Base-by-base conservation (phyloP, 164 flowering plant species). In the Hamamelis virginiana region DNA sequence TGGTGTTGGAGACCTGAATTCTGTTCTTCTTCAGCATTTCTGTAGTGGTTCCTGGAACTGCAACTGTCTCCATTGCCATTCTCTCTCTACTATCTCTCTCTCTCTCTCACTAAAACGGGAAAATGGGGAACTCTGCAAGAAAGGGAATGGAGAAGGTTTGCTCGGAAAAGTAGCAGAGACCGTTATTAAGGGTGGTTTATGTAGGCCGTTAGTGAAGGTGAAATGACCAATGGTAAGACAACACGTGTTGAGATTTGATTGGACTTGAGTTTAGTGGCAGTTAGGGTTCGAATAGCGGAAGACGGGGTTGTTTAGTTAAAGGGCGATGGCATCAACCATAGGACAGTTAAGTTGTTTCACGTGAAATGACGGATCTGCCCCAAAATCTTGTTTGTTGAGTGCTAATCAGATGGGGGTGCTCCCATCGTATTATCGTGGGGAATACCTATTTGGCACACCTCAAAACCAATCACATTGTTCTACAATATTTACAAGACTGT, bases 1-100 rank as follows among this genome's bases (percentile, higher is more conserved):
- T 84, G 68, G 86, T 84, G 74, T 86, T 84, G 46, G 89, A 86
- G 0, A 86, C 87, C 72, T 86, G 90, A 66, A 86, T 86, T 59
- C 87, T 78, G 77, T 86, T 84, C 79, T 80, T 86, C 81, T 82
- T 80, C 47, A 69, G 84, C 57, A 22, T 61, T 46, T 46, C 68
- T 9, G 22, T 60, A 8, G 52, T 15, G 23, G n/a, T 63, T 21
- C 11, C 65, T 46, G 69, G n/a, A 57, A 68, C 61, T 55, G 61
- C 72, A 41, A 72, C 61, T 18, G 15, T 23, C 61, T 62, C 84
- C 75, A 74, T 65, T 19, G 75, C 48, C 69, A 68, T 64, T 61
- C 51, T 58, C 21, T 41, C 47, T 71, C 65, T 55, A 45, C 60
- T 61, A 59, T 52, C 8, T 50, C 47, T 69, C 62, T 56, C 41